Evolutionary conservation across 1,284 basidiomycete species (phyloP).

Genomic region (Hortiboletus rubellus): DNA sequence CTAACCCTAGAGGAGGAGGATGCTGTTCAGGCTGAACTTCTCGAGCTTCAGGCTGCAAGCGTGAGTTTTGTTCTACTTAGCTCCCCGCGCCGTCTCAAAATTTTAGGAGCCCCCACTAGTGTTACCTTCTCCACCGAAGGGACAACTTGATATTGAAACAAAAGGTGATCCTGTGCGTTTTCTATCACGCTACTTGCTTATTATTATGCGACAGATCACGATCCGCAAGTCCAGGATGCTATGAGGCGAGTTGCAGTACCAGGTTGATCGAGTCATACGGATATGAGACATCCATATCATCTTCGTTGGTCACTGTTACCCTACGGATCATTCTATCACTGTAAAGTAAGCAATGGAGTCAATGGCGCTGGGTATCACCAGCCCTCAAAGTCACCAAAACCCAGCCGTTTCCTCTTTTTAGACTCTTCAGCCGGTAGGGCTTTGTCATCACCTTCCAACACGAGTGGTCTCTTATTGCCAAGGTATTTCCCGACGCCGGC

Average conservation of each 20-base stretch:
- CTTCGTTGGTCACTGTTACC: conserved; percentile 4
- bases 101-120: conserved; percentile 11
- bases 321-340: conserved; percentile 10
- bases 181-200: conserved; percentile 3
- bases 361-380: conserved; percentile 47
- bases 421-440: conserved; percentile 41
- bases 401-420: conserved; percentile 73
- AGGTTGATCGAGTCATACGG: conserved; percentile 16
- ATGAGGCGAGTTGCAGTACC: conserved; percentile 21
- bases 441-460: conserved; percentile 15
- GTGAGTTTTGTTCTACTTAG: conserved; percentile 37
- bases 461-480: conserved; percentile 49
- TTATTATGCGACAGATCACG: conserved; percentile 7
- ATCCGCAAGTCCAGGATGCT: background rate
- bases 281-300: background rate
- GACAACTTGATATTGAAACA: conserved; percentile 36
- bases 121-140: conserved; percentile 42
- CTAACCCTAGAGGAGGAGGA: conserved; percentile 93
- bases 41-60: conserved; percentile 62
- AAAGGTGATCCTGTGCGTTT: conserved; percentile 27
- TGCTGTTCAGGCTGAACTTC: conserved; percentile 83
- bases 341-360: conserved; percentile 14
- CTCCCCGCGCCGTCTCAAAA: conserved; percentile 8
- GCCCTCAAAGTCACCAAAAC: conserved; percentile 79
- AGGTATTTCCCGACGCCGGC: conserved; percentile 67